These are phyloP conservation scores for Beauveria bassiana DNA, from an alignment of 2,329 filamentous ascomycete genomes.

Conservation along the genomic window DNA sequence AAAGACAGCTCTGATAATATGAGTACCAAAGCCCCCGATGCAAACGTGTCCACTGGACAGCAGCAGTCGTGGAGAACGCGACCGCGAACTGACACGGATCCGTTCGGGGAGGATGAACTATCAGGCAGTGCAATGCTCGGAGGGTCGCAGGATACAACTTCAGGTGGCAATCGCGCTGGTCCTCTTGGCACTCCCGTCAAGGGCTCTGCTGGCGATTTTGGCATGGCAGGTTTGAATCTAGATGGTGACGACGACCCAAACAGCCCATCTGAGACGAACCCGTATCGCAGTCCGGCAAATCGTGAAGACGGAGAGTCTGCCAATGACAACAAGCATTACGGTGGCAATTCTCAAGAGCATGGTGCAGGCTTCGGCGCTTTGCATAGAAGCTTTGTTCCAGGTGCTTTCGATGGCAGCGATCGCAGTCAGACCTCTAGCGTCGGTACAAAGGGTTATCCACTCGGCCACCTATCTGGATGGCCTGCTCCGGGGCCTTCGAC, in stretches of 20 bases:
- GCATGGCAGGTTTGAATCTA: conserved; percentile 52
- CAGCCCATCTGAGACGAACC: conserved; percentile 93
- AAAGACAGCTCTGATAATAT: conserved; percentile 61
- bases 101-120: conserved; percentile 60
- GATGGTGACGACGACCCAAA: conserved; percentile 60
- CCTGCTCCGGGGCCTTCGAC: conserved; percentile 49
- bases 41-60: conserved; percentile 39
- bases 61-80: conserved; percentile 52
- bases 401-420: conserved; percentile 65
- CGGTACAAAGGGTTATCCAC: conserved; percentile 65
- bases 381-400: conserved; percentile 42
- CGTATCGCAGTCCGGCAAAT: conserved; percentile 80
- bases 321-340: conserved; percentile 38
- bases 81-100: conserved; percentile 65
- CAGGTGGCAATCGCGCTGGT: conserved; percentile 28
- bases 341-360: conserved; percentile 31
- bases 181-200: conserved; percentile 48
- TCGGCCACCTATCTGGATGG: conserved; percentile 57
- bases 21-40: conserved; percentile 33
- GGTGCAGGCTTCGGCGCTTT: conserved; percentile 45
- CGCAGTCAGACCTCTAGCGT: conserved; percentile 89
- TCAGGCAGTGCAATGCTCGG: conserved; percentile 67
- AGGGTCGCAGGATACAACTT: conserved; percentile 64
- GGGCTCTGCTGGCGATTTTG: conserved; percentile 49
- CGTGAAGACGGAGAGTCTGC: conserved; percentile 54